Evolutionary conservation across 345 rosid genomes (phyloP).

Genomic region (Lagerstroemia speciosa): DNA sequence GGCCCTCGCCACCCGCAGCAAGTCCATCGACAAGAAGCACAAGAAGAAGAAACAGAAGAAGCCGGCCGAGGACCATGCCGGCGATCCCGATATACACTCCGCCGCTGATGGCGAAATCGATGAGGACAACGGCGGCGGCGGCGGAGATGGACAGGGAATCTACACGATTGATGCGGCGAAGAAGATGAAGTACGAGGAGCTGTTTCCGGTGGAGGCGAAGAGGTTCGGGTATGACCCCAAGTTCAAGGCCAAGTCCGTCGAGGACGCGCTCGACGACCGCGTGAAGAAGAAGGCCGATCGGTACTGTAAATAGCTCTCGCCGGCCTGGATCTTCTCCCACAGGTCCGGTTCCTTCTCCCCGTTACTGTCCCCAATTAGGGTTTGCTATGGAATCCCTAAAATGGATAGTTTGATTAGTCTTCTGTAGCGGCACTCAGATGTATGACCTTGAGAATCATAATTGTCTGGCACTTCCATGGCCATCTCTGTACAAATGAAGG

Average conservation of each 20-base stretch:
- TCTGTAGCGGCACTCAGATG: background rate
- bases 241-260: slow-evolving; percentile 39
- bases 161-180: slow-evolving; percentile 88
- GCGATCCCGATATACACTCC: slow-evolving; percentile 4
- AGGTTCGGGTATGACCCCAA: slow-evolving; percentile 69
- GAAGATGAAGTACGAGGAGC: slow-evolving; percentile 69
- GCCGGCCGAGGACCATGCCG: slow-evolving; percentile 13
- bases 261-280: slow-evolving; percentile 86
- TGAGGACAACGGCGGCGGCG: slow-evolving; percentile 9
- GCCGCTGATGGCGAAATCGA: slow-evolving; percentile 13
- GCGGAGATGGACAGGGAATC: slow-evolving; percentile 18
- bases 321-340: background rate
- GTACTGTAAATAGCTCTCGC: slow-evolving; percentile 56
- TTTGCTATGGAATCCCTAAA: background rate
- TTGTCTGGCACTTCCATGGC: background rate
- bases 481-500: background rate
- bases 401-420: background rate
- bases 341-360: background rate
- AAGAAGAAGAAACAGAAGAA: slow-evolving; percentile 38
- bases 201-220: slow-evolving; percentile 82
- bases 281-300: slow-evolving; percentile 96
- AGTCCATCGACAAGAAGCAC: slow-evolving; percentile 56
- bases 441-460: background rate
- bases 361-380: background rate
- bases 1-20: slow-evolving; percentile 46